These are phyloP conservation scores for Amniculicola lignicola DNA, from an alignment of 495 filamentous ascomycete genomes.

Conservation along the genomic window DNA sequence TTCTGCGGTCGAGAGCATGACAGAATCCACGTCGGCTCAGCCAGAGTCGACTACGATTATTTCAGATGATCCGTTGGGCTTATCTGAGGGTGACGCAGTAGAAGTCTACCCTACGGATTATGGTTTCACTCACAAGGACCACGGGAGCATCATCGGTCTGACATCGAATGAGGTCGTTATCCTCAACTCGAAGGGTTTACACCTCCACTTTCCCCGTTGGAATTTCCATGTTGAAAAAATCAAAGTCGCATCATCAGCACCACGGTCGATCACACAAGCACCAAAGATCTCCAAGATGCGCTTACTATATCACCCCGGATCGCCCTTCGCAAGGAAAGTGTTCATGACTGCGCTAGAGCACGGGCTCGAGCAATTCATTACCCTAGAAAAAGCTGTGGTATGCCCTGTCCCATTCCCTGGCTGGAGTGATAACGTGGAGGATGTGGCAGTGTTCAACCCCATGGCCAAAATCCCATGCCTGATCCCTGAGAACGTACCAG, in stretches of 20 bases:
- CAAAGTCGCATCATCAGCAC: neutral
- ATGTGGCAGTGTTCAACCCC: conserved; percentile 11
- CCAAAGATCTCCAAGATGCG: conserved; percentile 6
- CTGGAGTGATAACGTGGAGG: conserved; percentile 15
- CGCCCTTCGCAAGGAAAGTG: conserved; percentile 22
- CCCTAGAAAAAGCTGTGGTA: conserved; percentile 22
- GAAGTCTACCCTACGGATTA: conserved; percentile 24
- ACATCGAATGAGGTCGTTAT: conserved; percentile 15
- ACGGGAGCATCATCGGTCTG: conserved; percentile 16
- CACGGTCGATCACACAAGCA: neutral
- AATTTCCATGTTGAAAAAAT: conserved; percentile 21
- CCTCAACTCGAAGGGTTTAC: conserved; percentile 2
- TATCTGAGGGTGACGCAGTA: conserved; percentile 18
- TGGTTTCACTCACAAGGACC: conserved; percentile 21
- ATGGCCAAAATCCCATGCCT: conserved; percentile 26
- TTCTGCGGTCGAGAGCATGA: neutral
- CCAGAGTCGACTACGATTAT: neutral
- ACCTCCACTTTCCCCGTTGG: conserved; percentile 23
- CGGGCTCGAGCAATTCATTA: conserved; percentile 7
- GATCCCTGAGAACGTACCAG: conserved; percentile 5
- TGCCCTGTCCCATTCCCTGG: conserved; percentile 18
- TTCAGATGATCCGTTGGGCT: conserved; percentile 12
- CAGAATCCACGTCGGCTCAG: neutral
- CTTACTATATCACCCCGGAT: conserved; percentile 24
- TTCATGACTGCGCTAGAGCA: conserved; percentile 21